phyloP scores from a whole-genome alignment of 1,284 basidiomycete species.

The Lentinus polychrous region DNA sequence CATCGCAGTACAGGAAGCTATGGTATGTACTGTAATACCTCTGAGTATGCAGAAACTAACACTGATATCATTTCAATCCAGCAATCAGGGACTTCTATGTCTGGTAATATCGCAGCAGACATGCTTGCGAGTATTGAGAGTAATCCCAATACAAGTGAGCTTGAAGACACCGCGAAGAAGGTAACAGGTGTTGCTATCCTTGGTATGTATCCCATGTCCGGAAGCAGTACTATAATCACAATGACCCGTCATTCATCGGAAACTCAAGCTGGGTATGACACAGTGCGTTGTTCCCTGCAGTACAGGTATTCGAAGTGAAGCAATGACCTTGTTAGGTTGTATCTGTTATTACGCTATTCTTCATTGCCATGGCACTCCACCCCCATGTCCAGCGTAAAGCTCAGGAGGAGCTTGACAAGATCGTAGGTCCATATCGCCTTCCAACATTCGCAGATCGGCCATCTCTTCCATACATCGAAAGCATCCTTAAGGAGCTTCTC shows the following conservation, averaged over 20 bases:
- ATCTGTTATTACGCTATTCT: conserved; percentile 1
- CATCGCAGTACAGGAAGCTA: too few relatives aligned
- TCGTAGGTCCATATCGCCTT: conserved; percentile 23
- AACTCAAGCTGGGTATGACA: background rate
- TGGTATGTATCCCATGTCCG: too few relatives aligned
- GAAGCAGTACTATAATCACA: too few relatives aligned
- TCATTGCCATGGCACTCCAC: background rate
- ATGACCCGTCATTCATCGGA: too few relatives aligned
- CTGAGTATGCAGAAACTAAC: too few relatives aligned
- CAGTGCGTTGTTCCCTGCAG: background rate
- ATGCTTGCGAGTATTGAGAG: too few relatives aligned
- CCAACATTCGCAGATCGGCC: conserved; percentile 21
- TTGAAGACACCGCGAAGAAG: too few relatives aligned
- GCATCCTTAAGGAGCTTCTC: conserved; percentile 19
- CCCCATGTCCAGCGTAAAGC: conserved; percentile 22
- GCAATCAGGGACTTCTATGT: too few relatives aligned
- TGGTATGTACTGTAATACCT: background rate
- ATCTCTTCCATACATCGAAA: conserved; percentile 24
- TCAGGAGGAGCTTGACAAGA: conserved; percentile 24
- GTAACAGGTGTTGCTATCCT: background rate
- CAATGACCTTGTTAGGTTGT: conserved; percentile 4
- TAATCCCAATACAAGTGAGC: too few relatives aligned
- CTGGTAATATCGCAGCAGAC: too few relatives aligned
- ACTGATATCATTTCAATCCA: too few relatives aligned
- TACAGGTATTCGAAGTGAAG: conserved; percentile 2